These are phyloP conservation scores for Aspergillus leporis DNA, from an alignment of 495 filamentous ascomycete genomes.

Conservation along the genomic window DNA sequence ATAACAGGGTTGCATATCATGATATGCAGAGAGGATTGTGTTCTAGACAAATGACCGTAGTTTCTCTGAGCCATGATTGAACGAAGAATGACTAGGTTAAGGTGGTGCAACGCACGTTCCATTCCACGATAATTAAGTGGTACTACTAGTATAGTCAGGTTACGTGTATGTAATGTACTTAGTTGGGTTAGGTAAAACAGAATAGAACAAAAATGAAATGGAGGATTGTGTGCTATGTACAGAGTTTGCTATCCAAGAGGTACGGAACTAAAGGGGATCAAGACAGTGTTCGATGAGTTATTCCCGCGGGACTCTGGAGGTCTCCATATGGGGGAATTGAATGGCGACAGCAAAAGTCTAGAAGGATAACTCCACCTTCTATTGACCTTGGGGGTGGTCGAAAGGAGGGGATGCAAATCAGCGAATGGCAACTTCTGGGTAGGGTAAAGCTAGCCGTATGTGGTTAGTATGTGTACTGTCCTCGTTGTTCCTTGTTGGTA, in stretches of 20 bases:
- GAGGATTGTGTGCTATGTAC: too few relatives aligned
- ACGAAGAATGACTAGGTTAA: neutral
- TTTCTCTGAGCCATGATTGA: neutral
- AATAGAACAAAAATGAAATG: too few relatives aligned
- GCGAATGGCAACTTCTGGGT: too few relatives aligned
- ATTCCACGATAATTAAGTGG: neutral
- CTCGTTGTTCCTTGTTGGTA: too few relatives aligned
- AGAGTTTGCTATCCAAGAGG: too few relatives aligned
- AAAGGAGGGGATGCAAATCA: neutral
- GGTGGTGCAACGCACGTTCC: neutral
- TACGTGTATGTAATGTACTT: too few relatives aligned
- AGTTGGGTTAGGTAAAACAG: too few relatives aligned
- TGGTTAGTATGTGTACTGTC: too few relatives aligned
- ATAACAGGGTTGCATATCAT: neutral
- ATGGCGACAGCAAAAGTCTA: neutral
- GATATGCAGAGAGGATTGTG: neutral
- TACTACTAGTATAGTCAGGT: neutral
- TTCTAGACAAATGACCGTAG: neutral
- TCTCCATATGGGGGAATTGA: neutral
- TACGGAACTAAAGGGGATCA: neutral
- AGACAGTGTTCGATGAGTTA: neutral
- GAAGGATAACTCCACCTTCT: neutral
- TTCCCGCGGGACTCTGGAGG: neutral
- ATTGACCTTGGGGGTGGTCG: neutral
- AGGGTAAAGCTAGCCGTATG: too few relatives aligned